These are phyloP conservation scores for Penicillium expansum DNA, from an alignment of 2,329 filamentous ascomycete species.

Conservation along the genomic window DNA sequence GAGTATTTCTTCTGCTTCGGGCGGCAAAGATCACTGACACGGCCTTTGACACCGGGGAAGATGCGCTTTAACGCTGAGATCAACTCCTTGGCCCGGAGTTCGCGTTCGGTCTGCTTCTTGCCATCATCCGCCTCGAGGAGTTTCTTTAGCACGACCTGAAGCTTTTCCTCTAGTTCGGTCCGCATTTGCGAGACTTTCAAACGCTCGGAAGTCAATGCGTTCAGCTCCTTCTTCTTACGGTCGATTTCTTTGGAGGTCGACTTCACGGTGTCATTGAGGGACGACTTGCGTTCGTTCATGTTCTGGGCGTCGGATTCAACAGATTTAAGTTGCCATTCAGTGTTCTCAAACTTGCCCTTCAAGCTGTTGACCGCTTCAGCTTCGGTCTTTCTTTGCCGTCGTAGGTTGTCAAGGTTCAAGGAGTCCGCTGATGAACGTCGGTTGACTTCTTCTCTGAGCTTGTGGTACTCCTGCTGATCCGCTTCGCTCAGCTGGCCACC, in stretches of 20 bases:
- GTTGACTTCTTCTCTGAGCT: conserved; percentile 78
- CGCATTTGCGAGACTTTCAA: conserved; percentile 75
- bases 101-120: conserved; percentile 78
- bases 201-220: conserved; percentile 78
- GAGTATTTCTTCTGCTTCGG: conserved; percentile 97
- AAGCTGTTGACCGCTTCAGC: conserved; percentile 86
- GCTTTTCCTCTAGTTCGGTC: conserved; percentile 88
- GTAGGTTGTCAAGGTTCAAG: conserved; percentile 78
- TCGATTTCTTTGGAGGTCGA: conserved; percentile 75
- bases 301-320: conserved; percentile 68
- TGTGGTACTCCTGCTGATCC: conserved; percentile 87
- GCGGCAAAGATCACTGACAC: conserved; percentile 86
- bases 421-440: conserved; percentile 78
- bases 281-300: conserved; percentile 66
- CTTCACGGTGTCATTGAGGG: conserved; percentile 62
- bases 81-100: conserved; percentile 75
- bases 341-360: conserved; percentile 79
- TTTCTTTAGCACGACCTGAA: conserved; percentile 75
- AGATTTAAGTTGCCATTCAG: conserved; percentile 70
- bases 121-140: conserved; percentile 83
- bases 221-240: conserved; percentile 85
- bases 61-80: conserved; percentile 84
- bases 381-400: conserved; percentile 84
- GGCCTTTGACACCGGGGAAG: conserved; percentile 86
- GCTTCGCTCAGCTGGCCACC: conserved; percentile 80